A percentile compares a stretch with the other conserved stretches of the same genome.
Conservation (phyloP, 1,139 yeast genomes). For the Sugiyamaella castrensis region DNA sequence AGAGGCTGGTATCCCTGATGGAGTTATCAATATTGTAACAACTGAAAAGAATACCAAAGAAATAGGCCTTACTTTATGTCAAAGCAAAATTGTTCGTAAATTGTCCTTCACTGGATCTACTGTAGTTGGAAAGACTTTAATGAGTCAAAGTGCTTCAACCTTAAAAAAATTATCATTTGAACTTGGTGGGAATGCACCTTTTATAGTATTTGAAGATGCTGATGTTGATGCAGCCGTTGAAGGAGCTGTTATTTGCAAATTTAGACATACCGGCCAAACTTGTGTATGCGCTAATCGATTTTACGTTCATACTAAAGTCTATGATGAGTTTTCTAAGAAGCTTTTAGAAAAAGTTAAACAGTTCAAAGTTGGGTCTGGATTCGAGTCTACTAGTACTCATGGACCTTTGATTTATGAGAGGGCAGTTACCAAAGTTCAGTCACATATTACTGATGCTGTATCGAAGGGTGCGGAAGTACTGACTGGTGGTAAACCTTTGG, state of each 20-base stretch:
- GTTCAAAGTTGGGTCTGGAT: conserved; percentile 69
- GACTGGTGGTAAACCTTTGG: conserved; percentile 60
- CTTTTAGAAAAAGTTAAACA: conserved; percentile 50
- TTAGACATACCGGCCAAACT: conserved; percentile 72
- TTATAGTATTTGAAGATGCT: conserved; percentile 79
- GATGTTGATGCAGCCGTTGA: conserved; percentile 69
- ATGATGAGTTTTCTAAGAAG: conserved; percentile 52
- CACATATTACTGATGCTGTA: conserved; percentile 69
- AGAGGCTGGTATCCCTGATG: conserved; percentile 79
- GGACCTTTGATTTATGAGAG: conserved; percentile 73
- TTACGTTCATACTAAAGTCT: conserved; percentile 56
- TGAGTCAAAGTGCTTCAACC: conserved; percentile 70
- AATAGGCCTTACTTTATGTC: conserved; percentile 66
- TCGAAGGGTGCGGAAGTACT: conserved; percentile 65
- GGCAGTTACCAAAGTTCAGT: conserved; percentile 63
- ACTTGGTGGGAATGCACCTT: conserved; percentile 90
- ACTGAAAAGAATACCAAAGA: conserved; percentile 42
- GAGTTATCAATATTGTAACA: conserved; percentile 69
- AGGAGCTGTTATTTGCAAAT: conserved; percentile 62
- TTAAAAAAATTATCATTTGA: conserved; percentile 80
- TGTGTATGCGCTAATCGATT: conserved; percentile 77
- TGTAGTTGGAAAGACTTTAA: conserved; percentile 68
- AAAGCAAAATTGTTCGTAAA: conserved; percentile 63
- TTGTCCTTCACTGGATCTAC: conserved; percentile 90
- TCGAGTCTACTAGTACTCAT: conserved; percentile 61